A percentile compares a stretch with the other conserved stretches of the same genome.
Conservation (phyloP, 768 basidiomycete species). For the Amanita pseudoporphyria region DNA sequence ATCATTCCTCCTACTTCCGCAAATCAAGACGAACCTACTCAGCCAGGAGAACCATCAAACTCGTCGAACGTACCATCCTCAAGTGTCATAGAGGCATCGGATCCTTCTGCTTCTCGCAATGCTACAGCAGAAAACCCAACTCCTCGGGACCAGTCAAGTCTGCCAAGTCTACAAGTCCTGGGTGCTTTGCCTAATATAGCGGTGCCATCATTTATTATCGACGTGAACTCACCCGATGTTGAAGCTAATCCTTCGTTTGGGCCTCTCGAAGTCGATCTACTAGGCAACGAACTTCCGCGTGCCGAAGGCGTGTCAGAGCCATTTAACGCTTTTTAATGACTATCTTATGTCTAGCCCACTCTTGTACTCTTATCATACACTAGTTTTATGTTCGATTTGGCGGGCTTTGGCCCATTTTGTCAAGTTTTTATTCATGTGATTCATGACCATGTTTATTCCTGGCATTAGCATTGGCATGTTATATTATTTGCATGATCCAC, state of each 20-base stretch:
- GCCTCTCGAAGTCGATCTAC: background rate
- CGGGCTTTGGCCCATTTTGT: background rate
- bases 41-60: background rate
- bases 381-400: background rate
- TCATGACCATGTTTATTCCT: background rate
- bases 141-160: background rate
- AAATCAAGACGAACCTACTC: background rate
- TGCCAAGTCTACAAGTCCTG: background rate
- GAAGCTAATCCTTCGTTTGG: background rate
- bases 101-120: background rate
- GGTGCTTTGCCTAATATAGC: background rate
- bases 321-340: constrained; percentile 3
- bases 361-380: no score
- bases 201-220: background rate
- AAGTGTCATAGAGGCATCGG: background rate
- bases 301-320: background rate
- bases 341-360: background rate
- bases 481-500: constrained; percentile 2
- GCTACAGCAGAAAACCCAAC: background rate
- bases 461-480: constrained; percentile 5
- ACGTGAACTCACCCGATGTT: background rate
- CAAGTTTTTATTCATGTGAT: background rate
- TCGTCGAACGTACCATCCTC: background rate
- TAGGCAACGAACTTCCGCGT: background rate
- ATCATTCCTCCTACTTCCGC: constrained; percentile 19